Evolutionary conservation across 1,284 basidiomycete species (phyloP), one percentile per base, ranked within the genome.

Genomic region (Irpex rosettiformis): DNA sequence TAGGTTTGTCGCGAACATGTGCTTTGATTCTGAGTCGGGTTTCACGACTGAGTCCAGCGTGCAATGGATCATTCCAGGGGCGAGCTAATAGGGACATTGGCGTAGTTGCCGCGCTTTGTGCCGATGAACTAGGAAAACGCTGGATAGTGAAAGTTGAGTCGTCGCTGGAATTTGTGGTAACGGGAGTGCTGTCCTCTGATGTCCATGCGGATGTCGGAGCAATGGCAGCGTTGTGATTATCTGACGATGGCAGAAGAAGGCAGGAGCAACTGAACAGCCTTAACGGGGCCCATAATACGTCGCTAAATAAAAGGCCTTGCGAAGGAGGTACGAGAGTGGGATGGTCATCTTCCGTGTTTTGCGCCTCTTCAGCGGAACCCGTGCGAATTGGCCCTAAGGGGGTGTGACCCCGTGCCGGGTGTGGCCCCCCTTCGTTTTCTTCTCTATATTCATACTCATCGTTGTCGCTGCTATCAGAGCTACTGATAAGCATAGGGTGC

Each of bases 31-130:
- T 52, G 47, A 69, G 18, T 2, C 69, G 61, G 25, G 69, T 61
- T 58, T 71, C 69, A 4, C 67, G 65, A 51, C 69, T 71, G 43
- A 71, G 59, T 11, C 68, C 69, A 43, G 63, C 65, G 29, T 65
- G 69, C 25, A 69, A 58, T n/a, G 63, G 62, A 56, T 68, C 69
- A 59, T 62, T 64, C 67, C 67, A 70, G 22, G 66, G 62, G 52
- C 57, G 62, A 18, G 64, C 57, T 25, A 62, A 62, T n/a, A 66
- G 59, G 10, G 64, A 67, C 48, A 65, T 64, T 55, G 65, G 64
- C 37, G 66, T 65, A 3, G 62, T 51, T 21, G 51, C 51, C 27
- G 28, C 3, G 28, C 24, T 24, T 29, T 52, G 25, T 55, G 52
- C 29, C 7, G 53, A 48, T 18, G 63, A 60, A 27, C 29, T 42